Evolutionary conservation across 208 protist species (phyloP), one percentile per base, ranked within the genome.

Genomic region (Trypanosoma avium): DNA sequence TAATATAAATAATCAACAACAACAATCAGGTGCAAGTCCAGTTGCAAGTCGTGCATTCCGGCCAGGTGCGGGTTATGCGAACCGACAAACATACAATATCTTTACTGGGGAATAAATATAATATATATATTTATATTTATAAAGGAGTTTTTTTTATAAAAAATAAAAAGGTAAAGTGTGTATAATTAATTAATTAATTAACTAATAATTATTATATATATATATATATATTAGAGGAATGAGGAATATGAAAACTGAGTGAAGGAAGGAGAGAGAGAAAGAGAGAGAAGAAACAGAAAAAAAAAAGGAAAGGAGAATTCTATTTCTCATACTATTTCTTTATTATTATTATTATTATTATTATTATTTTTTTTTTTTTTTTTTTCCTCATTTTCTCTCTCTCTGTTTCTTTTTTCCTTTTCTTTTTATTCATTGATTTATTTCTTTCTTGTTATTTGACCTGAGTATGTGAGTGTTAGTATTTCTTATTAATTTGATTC

Each of bases 41-140:
- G 58, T 73, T 43, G 83, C 82, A 0, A 71, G 77, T n/a, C 77
- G 84, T 15, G 70, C 71, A 17, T 75, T 85, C 48, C 84, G 88
- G 19, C 88, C 81, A 0, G 84, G 88, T 47, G 75, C 82, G 6
- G 88, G 84, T 10, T 77, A 90, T 52, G 88, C 88, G 19, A 94
- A 91, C 77, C 68, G 72, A 15, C 84, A 91, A 68, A 94, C 88
- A 21, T 94, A 92, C 65, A 94, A 94, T 56, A 88, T 94, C 43
- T 90, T 94, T 71, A 92, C 82, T 10, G 88, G 88, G 1, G 57
- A 94, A 50, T 91, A 81, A 53, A 36, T 29, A 26, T 26, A 12
- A 30, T 6, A 21, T 48, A 33, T 17, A 30, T 30, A 30, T 29
- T 42, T 10, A 42, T 38, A 38, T 38, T 13, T 38, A 38, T 38